A percentile compares a stretch with the other conserved stretches of the same genome.
These are phyloP conservation scores for Neurospora sp. DNA, from an alignment of 495 filamentous ascomycete genomes.

Conservation along the genomic window DNA sequence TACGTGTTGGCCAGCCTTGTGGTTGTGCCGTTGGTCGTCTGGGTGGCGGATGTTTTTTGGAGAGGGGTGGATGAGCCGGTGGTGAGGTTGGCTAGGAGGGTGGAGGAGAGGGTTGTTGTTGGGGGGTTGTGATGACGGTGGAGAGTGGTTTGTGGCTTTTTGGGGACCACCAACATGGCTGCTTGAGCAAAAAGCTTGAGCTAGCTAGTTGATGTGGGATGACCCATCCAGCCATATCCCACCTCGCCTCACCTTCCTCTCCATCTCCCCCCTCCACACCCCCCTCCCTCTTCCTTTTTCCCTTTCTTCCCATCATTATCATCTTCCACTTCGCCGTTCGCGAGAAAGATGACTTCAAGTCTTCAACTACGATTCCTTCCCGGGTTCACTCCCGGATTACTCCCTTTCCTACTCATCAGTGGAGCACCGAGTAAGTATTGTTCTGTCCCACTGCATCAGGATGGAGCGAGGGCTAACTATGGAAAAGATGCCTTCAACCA, in stretches of 20 bases:
- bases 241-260: neutral
- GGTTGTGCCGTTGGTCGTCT: slow-evolving; percentile 30
- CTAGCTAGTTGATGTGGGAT: neutral
- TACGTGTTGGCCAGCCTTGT: slow-evolving; percentile 23
- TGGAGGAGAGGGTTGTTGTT: slow-evolving; percentile 20
- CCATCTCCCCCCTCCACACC: neutral
- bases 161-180: neutral
- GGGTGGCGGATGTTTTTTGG: slow-evolving; percentile 38
- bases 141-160: neutral
- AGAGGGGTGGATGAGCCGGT: slow-evolving; percentile 34
- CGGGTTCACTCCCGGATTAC: too few species aligned
- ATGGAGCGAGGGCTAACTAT: neutral
- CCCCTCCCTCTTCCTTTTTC: neutral
- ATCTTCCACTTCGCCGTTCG: too few species aligned
- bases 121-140: neutral
- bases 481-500: neutral
- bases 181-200: neutral
- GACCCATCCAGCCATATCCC: neutral
- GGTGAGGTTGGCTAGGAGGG: slow-evolving; percentile 34
- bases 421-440: neutral
- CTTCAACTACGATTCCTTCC: neutral
- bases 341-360: too few species aligned
- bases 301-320: too few species aligned
- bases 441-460: neutral
- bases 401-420: neutral